These are phyloP conservation scores for Trichophyton rubrum DNA, from an alignment of 2,329 filamentous ascomycete genomes.

Conservation along the genomic window DNA sequence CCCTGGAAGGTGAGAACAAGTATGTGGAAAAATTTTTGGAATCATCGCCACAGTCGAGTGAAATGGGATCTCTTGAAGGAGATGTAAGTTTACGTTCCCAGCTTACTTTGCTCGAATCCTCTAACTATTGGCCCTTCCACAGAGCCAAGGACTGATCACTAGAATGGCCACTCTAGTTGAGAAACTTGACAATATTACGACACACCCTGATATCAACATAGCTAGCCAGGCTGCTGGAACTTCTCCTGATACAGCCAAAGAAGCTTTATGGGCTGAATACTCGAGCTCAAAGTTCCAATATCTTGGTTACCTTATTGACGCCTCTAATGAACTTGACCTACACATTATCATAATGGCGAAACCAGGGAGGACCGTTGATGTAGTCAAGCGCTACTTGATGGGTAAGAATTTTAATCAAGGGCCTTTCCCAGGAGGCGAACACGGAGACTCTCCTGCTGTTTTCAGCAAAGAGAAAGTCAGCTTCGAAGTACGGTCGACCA, in stretches of 20 bases:
- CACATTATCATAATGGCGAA: constrained; percentile 31
- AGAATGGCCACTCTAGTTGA: constrained; percentile 26
- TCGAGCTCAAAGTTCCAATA: constrained; percentile 37
- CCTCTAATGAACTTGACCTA: constrained; percentile 23
- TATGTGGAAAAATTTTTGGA: constrained; percentile 22
- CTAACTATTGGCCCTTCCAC: constrained; percentile 6
- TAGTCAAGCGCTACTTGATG: constrained; percentile 32
- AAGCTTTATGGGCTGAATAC: constrained; percentile 36
- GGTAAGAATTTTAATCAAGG: constrained; percentile 21
- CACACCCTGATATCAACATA: constrained; percentile 35
- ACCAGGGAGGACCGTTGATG: constrained; percentile 24
- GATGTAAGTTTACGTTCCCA: constrained; percentile 18
- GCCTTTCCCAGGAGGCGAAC: constrained; percentile 15
- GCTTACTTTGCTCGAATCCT: neutral
- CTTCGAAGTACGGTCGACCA: constrained; percentile 25
- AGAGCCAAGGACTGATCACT: constrained; percentile 16
- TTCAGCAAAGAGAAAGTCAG: constrained; percentile 25
- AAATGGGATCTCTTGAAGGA: constrained; percentile 1
- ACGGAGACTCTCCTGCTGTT: constrained; percentile 22
- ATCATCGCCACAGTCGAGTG: constrained; percentile 1
- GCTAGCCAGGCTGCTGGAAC: constrained; percentile 26
- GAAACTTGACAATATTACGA: constrained; percentile 31
- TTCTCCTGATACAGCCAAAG: constrained; percentile 24
- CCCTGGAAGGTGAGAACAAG: constrained; percentile 21
- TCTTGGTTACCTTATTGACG: constrained; percentile 31